Evolutionary conservation across 495 filamentous ascomycete species (phyloP), one percentile per base, ranked within the genome.

Genomic region (Penicillium atrosanguineum): DNA sequence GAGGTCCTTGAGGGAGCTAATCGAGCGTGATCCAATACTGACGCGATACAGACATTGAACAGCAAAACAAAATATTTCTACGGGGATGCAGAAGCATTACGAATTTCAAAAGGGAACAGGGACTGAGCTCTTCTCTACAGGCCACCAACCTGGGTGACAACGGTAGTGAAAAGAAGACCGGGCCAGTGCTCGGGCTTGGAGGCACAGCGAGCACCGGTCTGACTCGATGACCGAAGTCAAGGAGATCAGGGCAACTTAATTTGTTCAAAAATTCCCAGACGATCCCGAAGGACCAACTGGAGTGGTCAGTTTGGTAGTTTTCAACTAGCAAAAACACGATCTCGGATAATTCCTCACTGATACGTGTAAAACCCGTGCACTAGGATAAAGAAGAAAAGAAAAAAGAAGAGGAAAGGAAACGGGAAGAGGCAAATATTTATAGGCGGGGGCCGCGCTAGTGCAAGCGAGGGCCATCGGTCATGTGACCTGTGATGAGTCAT

Each of bases 311-410:
- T 70, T 73, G 69, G 69, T 78, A 80, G 77, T 80, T 80, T 80
- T 80, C 77, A 80, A 80, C 76, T 77, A 80, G 77, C 77, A 79
- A 79, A 78, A 79, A 79, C 74, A 77, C 74, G 72, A 63, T 75
- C 76, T 80, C 77, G 77, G 77, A 80, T 74, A 65, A 71, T 70
- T 80, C 77, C 76, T 80, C 77, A 80, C 76, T 78, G 76, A 76
- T 63, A 71, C 72, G 74, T 74, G 74, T 79, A 79, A 74, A 74
- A 75, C 76, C 76, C 75, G 63, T 78, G 76, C 76, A 79, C 76
- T 63, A 75, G 74, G 73, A 78, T 78, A 66, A 52, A 67, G 57
- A 75, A 69, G 53, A 65, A 77, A 77, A 68, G 59, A 64, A 70
- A 61, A 67, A 71, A 74, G 63, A 62, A 57, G 60, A 59, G 64